Base-by-base conservation (phyloP, 2,329 filamentous ascomycete genomes). In the Aspergillus uvarum region DNA sequence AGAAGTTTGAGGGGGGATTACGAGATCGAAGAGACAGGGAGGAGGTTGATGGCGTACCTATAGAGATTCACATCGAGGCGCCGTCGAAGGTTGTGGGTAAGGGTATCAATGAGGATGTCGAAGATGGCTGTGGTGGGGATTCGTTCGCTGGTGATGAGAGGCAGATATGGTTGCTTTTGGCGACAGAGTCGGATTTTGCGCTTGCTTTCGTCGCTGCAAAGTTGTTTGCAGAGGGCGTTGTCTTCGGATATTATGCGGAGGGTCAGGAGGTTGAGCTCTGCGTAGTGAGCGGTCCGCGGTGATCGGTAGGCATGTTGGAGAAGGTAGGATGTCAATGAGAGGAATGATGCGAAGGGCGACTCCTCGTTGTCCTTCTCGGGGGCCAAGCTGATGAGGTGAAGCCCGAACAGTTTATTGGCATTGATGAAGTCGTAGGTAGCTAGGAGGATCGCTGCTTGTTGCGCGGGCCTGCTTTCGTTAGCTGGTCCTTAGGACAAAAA, bases 361-460 rank as follows among this genome's bases (percentile, higher is more conserved):
- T 94, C 88, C 50, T 85, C 82, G 47, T 82, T 85, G 67, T 88
- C 88, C 52, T 76, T 77, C 26, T 87, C 86, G 1, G 87, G 77
- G 5, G 84, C 71, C 24, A 87, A 72, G 2, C 86, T 88, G 54
- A 96, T 86, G 48, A 99, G 78, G 68, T 89, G 93, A 73, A 91
- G 89, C 74, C 91, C 94, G 76, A 99, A 98, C 8, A 97, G 82
- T 77, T 97, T 98, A 80, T 98, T 99, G 35, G 93, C 90, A 71
- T 96, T 90, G 3, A 88, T 87, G 73, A 98, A 98, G 74, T 98
- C 95, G 73, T 98, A 99, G 0, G 91, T 89, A 0, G 92, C 88
- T 35, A 99, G 82, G 4, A 98, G 79, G 2, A 96, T 82, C 4
- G 93, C 88, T 16, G 92, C 90, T 74, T 93, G 88, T 60, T 88